Evolutionary conservation across 2,329 filamentous ascomycete species (phyloP).

Genomic region (Alternaria longipes): DNA sequence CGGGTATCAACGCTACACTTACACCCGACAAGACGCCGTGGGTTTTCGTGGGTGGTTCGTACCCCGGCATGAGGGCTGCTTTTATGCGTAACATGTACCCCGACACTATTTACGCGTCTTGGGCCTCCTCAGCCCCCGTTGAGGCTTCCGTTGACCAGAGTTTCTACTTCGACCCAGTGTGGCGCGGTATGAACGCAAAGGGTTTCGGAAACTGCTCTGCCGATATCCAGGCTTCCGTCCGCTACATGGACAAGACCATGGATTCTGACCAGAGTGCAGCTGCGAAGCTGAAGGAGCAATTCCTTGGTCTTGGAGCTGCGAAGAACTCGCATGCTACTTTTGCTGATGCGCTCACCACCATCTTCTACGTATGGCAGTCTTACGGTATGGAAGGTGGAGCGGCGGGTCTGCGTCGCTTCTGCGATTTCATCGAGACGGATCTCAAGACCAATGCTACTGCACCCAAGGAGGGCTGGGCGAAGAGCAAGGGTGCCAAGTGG

Average conservation of each 20-base stretch:
- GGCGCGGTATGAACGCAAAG: conserved; percentile 55
- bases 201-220: conserved; percentile 59
- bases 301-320: conserved; percentile 59
- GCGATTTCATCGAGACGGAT: conserved; percentile 58
- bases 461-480: conserved; percentile 54
- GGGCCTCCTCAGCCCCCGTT: conserved; percentile 52
- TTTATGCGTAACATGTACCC: conserved; percentile 53
- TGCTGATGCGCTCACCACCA: conserved; percentile 53
- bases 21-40: conserved; percentile 50
- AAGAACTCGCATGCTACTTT: conserved; percentile 60
- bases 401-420: conserved; percentile 54
- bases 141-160: conserved; percentile 61
- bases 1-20: conserved; percentile 46
- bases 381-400: conserved; percentile 53
- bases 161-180: conserved; percentile 62
- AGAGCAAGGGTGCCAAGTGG: conserved; percentile 52
- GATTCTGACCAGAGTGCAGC: conserved; percentile 44
- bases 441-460: conserved; percentile 48
- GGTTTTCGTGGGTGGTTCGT: conserved; percentile 52
- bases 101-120: conserved; percentile 50
- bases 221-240: conserved; percentile 59
- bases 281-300: conserved; percentile 57
- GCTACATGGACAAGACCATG: conserved; percentile 60
- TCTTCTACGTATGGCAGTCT: conserved; percentile 56
- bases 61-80: conserved; percentile 51